Evolutionary conservation across 495 filamentous ascomycete genomes (phyloP), one percentile per base, ranked within the genome.

Genomic region (Aspergillus hancockii): DNA sequence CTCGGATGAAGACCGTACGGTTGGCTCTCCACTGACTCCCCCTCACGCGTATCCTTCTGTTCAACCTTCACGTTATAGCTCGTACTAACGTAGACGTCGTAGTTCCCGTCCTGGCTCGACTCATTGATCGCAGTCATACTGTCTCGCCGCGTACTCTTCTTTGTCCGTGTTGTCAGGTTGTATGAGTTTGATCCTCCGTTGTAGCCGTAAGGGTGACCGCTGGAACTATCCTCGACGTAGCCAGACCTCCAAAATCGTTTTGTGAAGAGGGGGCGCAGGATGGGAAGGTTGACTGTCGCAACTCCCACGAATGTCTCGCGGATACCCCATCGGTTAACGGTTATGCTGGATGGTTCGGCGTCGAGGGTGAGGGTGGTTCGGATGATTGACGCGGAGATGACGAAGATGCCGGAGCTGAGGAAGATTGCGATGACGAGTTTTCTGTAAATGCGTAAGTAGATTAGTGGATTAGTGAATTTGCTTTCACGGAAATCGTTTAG

Each of bases 371-470:
- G 51, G 1, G 51, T 4, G 18, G 51, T 53, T 16, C 51, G 51
- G 12, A 53, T 41, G 18, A 53, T 53, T 9, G 51, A 53, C 1
- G 51, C 51, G 31, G 51, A 1, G 31, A 53, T 53, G n/a, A 53
- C 51, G 51, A 53, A 53, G 34, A 53, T 41, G 18, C 51, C 51
- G 8, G 51, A 53, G 19, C 51, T 53, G 51, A 53, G 51, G 32
- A 53, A 53, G 7, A 53, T 34, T 21, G 32, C 18, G n/a, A 53
- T 53, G n/a, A 53, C 19, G 51, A 53, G 14, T 53, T 53, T 53
- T 14, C 51, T 53, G 16, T 3, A 7, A 8, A 8, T 0, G 4
- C 4, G 28, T 28, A 28, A 28, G n/a, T n/a, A n/a, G n/a, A n/a
- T n/a, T n/a, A 16, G 14, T 6, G 10, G 9, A 32, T 53, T 32